Conservation (phyloP, 164 flowering plant species). For the Aristolochia californica region DNA sequence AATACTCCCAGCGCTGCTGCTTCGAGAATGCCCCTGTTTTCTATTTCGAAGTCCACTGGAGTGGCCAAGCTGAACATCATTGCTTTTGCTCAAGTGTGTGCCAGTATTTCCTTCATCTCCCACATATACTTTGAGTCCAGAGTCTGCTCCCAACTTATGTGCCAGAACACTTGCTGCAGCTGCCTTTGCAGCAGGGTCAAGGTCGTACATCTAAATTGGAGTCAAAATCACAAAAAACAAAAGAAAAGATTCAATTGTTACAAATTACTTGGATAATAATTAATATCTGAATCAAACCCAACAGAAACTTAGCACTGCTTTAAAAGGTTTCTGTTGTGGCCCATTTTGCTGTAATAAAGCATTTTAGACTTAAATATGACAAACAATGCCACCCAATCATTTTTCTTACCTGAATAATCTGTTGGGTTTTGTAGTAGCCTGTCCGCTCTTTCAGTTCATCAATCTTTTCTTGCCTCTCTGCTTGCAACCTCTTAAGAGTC, state of each 20-base stretch:
- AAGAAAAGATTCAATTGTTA: background rate
- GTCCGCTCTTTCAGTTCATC: constrained; percentile 90
- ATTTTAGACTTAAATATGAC: too few relatives aligned
- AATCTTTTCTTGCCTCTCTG: constrained; percentile 79
- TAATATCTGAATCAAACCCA: too few relatives aligned
- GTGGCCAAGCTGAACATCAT: constrained; percentile 49
- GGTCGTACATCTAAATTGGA: constrained; percentile 64
- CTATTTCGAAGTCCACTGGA: constrained; percentile 65
- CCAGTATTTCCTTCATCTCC: constrained; percentile 43
- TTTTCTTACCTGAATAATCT: constrained; percentile 75
- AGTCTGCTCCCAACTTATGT: constrained; percentile 84
- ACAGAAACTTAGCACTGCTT: too few relatives aligned
- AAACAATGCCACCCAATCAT: too few relatives aligned
- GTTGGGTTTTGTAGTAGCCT: constrained; percentile 81
- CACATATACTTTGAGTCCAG: constrained; percentile 68
- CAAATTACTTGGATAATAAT: background rate
- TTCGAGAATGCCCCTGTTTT: constrained; percentile 35
- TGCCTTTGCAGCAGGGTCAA: constrained; percentile 96
- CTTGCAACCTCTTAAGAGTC: constrained; percentile 70
- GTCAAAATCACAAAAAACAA: background rate
- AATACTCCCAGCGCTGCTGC: constrained; percentile 37
- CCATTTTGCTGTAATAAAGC: too few relatives aligned
- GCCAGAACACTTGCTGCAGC: constrained; percentile 93
- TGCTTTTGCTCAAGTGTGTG: constrained; percentile 52
- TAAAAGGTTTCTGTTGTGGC: too few relatives aligned